Base-by-base conservation (phyloP, 2,329 filamentous ascomycete species). In the Neofusicoccum kwambonambiense region DNA sequence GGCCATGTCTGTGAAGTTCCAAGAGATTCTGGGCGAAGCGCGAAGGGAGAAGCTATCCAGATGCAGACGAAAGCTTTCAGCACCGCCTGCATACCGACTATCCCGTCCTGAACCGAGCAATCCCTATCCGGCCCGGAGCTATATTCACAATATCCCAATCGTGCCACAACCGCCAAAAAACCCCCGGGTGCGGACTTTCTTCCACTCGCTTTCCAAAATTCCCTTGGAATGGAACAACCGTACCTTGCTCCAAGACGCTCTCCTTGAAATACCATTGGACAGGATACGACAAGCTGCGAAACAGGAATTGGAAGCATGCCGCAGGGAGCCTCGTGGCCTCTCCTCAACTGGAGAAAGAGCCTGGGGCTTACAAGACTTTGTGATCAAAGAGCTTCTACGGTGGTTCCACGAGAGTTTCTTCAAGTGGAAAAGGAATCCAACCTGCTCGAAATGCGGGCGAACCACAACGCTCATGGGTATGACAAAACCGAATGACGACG, bases 371-470 rank as follows among this genome's bases (percentile, higher is more conserved):
- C 94, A 98, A 77, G 95, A 99, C 79, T 99, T 94, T 77, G 92
- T 97, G 63, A 90, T 98, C 73, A 87, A 91, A 70, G 92, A 94
- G 66, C 83, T 98, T 68, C 82, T 98, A 73, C 92, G 90, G 78
- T 98, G 95, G 95, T 99, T 97, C 81, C 96, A 94, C 81, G 86
- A 90, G 68, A 90, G 90, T 5, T 98, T 98, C 81, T 98, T 98
- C 80, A 88, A 90, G 66, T 99, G 93, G 89, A 92, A 98, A 71
- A 96, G 97, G 81, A 97, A 97, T 78, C 95, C 95, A 0, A 85
- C 89, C 17, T 98, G 95, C 77, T 86, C 90, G 7, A 83, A 86
- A 63, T 99, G 95, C 78, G 82, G 89, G 69, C 91, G 90, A 54
- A 91, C 92, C 44, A 97, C 94, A 1, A 86, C 94, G 64, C 89